phyloP scores from a whole-genome alignment of 116 monocot genomes.

The Papilionanthe hybrid region DNA sequence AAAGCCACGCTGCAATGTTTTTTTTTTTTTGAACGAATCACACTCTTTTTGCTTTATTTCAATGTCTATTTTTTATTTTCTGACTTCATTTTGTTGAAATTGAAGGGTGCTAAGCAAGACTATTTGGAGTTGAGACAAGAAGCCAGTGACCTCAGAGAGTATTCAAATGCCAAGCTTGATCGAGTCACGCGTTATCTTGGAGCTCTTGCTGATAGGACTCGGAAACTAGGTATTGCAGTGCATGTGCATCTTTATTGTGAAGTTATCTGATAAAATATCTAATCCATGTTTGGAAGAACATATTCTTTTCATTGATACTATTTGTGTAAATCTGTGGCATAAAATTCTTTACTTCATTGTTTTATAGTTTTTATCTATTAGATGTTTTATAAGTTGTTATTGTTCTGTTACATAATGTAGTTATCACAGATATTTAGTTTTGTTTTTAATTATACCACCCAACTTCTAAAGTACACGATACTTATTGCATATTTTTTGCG shows the following conservation, averaged over 20 bases:
- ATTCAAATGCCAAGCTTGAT: constrained; percentile 88
- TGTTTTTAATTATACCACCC: neutral
- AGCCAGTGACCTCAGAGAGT: constrained; percentile 82
- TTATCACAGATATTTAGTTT: neutral
- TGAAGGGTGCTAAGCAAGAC: constrained; percentile 76
- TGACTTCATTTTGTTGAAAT: constrained; percentile 13
- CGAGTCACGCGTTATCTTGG: constrained; percentile 91
- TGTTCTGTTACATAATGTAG: neutral
- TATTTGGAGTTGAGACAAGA: constrained; percentile 85
- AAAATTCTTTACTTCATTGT: neutral
- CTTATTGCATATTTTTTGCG: neutral
- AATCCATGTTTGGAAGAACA: neutral
- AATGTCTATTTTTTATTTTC: constrained; percentile 1
- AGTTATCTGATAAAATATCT: neutral
- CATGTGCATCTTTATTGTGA: neutral
- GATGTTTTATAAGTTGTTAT: neutral
- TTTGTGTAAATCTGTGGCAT: neutral
- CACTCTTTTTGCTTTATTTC: neutral
- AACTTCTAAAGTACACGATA: neutral
- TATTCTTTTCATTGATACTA: neutral
- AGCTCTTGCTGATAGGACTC: constrained; percentile 84
- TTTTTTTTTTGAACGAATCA: neutral
- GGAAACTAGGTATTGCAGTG: constrained; percentile 63
- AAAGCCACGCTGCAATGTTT: neutral
- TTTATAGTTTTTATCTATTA: neutral